Evolutionary conservation across 805 yeast species (phyloP).

Genomic region (Debaryomyces hansenii): DNA sequence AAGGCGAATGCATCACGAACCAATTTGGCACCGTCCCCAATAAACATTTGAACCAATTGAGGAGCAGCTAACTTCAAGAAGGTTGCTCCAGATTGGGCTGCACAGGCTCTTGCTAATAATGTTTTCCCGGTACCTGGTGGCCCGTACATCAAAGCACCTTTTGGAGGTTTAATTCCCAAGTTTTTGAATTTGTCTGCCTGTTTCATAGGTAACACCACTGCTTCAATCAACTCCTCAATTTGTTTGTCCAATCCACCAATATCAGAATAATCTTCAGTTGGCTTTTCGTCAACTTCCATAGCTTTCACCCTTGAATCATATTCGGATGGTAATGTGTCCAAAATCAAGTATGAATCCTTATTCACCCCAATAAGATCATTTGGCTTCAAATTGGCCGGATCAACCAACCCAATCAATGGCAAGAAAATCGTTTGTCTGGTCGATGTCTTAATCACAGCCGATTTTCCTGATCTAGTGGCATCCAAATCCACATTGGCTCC

Average conservation of each 20-base stretch:
- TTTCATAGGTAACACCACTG: constrained; percentile 97
- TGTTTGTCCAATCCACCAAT: constrained; percentile 98
- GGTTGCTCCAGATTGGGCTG: constrained; percentile 48
- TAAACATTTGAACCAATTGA: constrained; percentile 47
- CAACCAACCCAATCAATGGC: constrained; percentile 95
- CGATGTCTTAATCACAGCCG: constrained; percentile 97
- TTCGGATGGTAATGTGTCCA: constrained; percentile 95
- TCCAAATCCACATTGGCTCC: constrained; percentile 96
- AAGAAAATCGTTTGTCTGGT: constrained; percentile 96
- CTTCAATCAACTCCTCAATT: constrained; percentile 97
- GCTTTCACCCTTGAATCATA: constrained; percentile 98
- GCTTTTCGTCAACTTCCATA: constrained; percentile 99
- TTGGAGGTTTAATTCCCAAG: constrained; percentile 78
- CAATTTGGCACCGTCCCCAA: constrained; percentile 48
- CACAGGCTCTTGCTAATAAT: constrained; percentile 48
- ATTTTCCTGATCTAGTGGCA: constrained; percentile 86
- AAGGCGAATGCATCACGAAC: constrained; percentile 48
- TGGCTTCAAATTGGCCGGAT: constrained; percentile 89
- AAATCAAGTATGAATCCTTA: constrained; percentile 89
- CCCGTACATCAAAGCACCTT: constrained; percentile 49
- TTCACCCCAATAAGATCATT: constrained; percentile 97
- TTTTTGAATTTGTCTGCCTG: constrained; percentile 94
- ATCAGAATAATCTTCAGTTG: constrained; percentile 94
- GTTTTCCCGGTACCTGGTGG: constrained; percentile 53
- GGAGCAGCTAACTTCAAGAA: constrained; percentile 47